Evolutionary conservation across 106 monocot genomes (phyloP), one percentile per base, ranked within the genome.

Genomic region (Apostasia shenzhenica): DNA sequence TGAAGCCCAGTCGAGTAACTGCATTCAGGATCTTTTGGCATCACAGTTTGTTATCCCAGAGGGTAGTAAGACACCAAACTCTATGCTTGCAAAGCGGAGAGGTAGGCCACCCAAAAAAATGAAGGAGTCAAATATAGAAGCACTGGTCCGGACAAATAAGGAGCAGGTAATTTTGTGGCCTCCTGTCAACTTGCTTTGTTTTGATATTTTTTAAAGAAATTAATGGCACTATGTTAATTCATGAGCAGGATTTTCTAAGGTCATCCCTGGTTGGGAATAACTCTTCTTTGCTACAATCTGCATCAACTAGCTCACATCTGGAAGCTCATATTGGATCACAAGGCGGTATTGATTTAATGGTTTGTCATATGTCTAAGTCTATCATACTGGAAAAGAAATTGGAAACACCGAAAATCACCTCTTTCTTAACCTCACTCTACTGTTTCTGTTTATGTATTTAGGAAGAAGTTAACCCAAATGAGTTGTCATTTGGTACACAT

Each of bases 291-390:
- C 71, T 83, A 40, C 79, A 75, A 67, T 47, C 50, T 68, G 56
- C 61, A 8, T 51, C 79, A 8, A 53, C 68, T 41, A 66, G 67
- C 41, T 61, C 74, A 8, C 75, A 75, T 72, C 79, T 78, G 62
- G 71, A 75, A 55, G 46, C 78, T 59, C 78, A 83, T 55, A 60
- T 81, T 48, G 73, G 77, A 63, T 4, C 55, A n/a, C 81, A 69
- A 59, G 81, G 81, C 56, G 73, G 82, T 74, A 82, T 82, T 60
- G 63, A 83, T 75, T 49, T 83, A 14, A 78, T 79, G 83, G 83
- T 83, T 45, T 52, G 55, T 55, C 41, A 12, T 63, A 10, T 67
- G 5, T 8, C 55, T 4, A 26, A 14, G 48, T 47, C 40, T 14
- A 5, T 14, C 14, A 45, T 57, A 2, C 53, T 70, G 57, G 9